Evolutionary conservation across 495 filamentous ascomycete genomes (phyloP), one percentile per base, ranked within the genome.

Genomic region (Lindgomyces ingoldianus): DNA sequence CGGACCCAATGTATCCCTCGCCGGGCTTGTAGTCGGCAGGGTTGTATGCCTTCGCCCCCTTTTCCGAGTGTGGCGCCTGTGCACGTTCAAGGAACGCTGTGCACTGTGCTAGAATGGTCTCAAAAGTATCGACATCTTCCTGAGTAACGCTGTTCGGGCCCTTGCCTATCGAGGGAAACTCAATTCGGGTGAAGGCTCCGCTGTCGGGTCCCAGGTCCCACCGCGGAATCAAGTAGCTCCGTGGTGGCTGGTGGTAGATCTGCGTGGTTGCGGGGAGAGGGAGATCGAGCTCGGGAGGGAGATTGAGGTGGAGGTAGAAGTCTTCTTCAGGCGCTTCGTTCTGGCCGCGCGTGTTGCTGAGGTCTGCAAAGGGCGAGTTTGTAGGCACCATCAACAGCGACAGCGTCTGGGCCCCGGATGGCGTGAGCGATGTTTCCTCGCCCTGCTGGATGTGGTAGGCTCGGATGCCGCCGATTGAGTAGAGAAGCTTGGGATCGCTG

Each of bases 361-460:
- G 79, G 57, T 87, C 87, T 60, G 89, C 81, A 57, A 88, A 87
- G 16, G 86, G 80, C 18, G 90, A 87, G 19, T 83, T 85, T 1
- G 91, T 96, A 16, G 92, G 92, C 25, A 97, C 92, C 92, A 97
- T 97, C 65, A 97, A 76, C 58, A 97, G 79, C 6, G 91, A 96
- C 39, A 97, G 80, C 0, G 91, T 96, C 75, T 96, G 91, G 25
- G 91, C 86, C 6, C 91, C 91, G 1, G 91, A 89, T 12, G 89
- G 87, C 26, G 89, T 95, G 70, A 97, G 85, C 4, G 84, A 82
- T 22, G 87, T 81, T 74, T 97, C 91, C 58, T 88, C 86, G 74
- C 92, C 92, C 82, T 93, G 83, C 77, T 91, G 89, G 59, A 97
- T 83, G 73, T 96, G 91, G 75, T 87, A 96, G 54, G 92, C 92